These are phyloP conservation scores for Fusarium sp. DNA, from an alignment of 2,329 filamentous ascomycete genomes.

Conservation along the genomic window DNA sequence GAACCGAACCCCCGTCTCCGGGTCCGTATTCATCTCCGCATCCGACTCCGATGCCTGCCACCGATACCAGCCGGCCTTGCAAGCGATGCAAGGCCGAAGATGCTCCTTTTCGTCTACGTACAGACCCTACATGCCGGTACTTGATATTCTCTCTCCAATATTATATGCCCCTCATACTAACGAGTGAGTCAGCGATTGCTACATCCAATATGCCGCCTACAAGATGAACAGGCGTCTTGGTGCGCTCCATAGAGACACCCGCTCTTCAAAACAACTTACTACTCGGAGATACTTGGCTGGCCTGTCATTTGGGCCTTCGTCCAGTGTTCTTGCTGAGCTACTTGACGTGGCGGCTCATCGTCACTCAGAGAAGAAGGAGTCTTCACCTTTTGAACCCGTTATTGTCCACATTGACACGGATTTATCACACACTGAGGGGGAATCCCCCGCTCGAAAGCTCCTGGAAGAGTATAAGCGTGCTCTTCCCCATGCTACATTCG, in stretches of 20 bases:
- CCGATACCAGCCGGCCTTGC: constrained; percentile 45
- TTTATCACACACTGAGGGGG: constrained; percentile 42
- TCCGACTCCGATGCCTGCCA: constrained; percentile 31
- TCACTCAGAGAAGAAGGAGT: constrained; percentile 72
- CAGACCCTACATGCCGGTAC: constrained; percentile 50
- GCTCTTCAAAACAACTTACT: constrained; percentile 49
- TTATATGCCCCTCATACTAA: constrained; percentile 9
- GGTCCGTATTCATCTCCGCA: constrained; percentile 6
- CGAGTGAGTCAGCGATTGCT: constrained; percentile 66
- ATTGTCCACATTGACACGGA: constrained; percentile 66
- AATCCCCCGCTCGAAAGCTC: constrained; percentile 56
- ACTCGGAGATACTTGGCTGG: constrained; percentile 73
- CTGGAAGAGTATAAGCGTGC: constrained; percentile 63
- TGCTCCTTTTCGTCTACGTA: constrained; percentile 47
- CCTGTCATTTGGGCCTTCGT: constrained; percentile 85
- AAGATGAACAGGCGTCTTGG: constrained; percentile 82
- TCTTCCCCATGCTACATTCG: constrained; percentile 75
- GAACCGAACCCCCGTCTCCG: constrained; percentile 10
- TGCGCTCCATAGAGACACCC: constrained; percentile 61
- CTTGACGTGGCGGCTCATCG: constrained; percentile 75
- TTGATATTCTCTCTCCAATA: constrained; percentile 5
- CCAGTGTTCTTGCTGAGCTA: constrained; percentile 79
- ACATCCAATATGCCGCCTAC: constrained; percentile 77
- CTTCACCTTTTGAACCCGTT: constrained; percentile 74
- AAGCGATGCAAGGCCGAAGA: constrained; percentile 49